Evolutionary conservation across 2,329 filamentous ascomycete species (phyloP).

Genomic region (Lecanicillium sp.): DNA sequence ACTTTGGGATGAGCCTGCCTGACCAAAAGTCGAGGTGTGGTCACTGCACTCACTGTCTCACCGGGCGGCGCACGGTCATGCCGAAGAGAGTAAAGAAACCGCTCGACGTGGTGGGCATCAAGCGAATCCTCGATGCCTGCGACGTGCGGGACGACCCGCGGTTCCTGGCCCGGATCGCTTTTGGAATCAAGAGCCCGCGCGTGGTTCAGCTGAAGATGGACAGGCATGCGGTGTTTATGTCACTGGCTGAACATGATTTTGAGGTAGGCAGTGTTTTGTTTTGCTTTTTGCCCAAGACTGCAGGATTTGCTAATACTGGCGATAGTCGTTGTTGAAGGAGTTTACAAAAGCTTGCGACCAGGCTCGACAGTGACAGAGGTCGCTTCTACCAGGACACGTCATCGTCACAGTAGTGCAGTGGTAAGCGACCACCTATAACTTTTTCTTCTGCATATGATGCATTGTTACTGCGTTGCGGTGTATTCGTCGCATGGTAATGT

Average conservation of each 20-base stretch:
- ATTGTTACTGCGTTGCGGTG: too few species aligned
- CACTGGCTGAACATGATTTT: slow-evolving; percentile 47
- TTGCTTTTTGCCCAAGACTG: not conserved
- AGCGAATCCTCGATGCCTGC: slow-evolving; percentile 37
- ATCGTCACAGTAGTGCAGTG: too few species aligned
- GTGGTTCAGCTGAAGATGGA: slow-evolving; percentile 43
- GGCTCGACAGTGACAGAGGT: too few species aligned
- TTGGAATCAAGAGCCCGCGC: slow-evolving; percentile 55
- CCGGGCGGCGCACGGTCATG: slow-evolving; percentile 31
- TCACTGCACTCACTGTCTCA: slow-evolving; percentile 41
- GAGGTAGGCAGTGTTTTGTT: slow-evolving; percentile 20
- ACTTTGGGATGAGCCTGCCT: slow-evolving; percentile 51
- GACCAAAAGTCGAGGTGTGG: slow-evolving; percentile 41
- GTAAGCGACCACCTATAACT: too few species aligned
- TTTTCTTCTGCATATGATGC: too few species aligned
- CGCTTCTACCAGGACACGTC: too few species aligned
- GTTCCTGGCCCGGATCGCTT: slow-evolving; percentile 53
- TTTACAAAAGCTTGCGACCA: slow-evolving; percentile 6
- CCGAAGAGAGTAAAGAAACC: slow-evolving; percentile 31
- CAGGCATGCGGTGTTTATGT: slow-evolving; percentile 41
- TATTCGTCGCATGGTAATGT: too few species aligned
- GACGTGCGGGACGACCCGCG: slow-evolving; percentile 49
- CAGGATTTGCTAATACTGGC: not conserved
- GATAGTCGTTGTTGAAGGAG: not conserved
- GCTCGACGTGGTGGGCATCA: slow-evolving; percentile 35